Evolutionary conservation across 306 rosid species (phyloP), one percentile per base, ranked within the genome.

Genomic region (Cicer chorassanicum): DNA sequence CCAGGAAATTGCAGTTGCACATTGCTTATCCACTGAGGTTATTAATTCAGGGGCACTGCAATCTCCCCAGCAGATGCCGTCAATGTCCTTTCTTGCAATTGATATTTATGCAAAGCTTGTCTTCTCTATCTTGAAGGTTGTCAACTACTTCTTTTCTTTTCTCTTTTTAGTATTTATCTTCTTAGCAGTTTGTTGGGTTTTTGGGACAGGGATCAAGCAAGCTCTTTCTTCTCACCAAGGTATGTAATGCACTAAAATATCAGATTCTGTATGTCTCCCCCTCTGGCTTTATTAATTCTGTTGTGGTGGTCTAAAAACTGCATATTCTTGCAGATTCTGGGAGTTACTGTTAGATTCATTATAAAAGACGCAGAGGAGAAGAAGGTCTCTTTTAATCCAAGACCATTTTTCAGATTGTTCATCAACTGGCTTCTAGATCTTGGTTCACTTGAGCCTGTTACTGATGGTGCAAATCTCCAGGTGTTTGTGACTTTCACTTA

Each of bases 321-420:
- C 39, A n/a, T 62, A 4, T 78, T 80, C 41, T 72, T n/a, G 8
- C 89, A 95, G 99, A 87, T 95, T 81, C 83, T 95, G 50, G 84
- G 82, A 3, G 97, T 95, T 62, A 88, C 96, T 21, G 89, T 95
- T 39, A 85, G 89, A 81, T 88, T 84, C 70, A 83, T 95, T 80
- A 82, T 85, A 74, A 92, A 89, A 77, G 96, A 92, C 51, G 91
- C 98, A 0, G 99, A 95, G 81, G 99, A 92, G 74, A 95, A 90
- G 89, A 92, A 95, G 83, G 73, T 84, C 10, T 84, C 91, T 15
- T 92, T 92, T 76, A 95, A 90, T 81, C 89, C 93, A 39, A 87
- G 99, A 67, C 99, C 98, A 10, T 92, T 82, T 80, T 95, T 92
- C 78, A 92, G 99, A 90, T 84, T 95, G 89, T 89, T 92, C 68